Conservation (phyloP, 495 filamentous ascomycete genomes). For the Aspergillus biplanus region DNA sequence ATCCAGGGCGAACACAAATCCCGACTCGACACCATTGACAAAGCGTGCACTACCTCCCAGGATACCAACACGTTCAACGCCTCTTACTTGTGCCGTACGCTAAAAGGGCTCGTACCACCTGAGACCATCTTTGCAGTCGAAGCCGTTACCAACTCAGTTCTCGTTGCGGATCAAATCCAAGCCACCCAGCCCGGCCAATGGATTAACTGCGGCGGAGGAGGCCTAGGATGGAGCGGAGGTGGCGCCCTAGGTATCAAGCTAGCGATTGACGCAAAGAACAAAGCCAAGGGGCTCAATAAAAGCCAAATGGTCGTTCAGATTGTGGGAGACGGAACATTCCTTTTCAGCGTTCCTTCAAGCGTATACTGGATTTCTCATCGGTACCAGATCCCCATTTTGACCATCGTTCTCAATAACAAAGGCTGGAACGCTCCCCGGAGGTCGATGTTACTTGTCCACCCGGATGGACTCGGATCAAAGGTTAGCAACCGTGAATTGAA, state of each 20-base stretch:
- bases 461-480: slow-evolving; percentile 74
- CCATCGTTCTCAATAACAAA: slow-evolving; percentile 93
- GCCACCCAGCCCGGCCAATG: slow-evolving; percentile 77
- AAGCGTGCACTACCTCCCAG: too few relatives aligned
- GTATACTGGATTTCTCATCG: slow-evolving; percentile 92
- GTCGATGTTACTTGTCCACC: slow-evolving; percentile 80
- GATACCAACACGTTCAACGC: too few relatives aligned
- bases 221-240: slow-evolving; percentile 94
- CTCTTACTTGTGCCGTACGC: too few relatives aligned
- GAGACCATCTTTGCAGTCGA: slow-evolving; percentile 81
- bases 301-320: slow-evolving; percentile 90
- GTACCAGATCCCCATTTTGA: slow-evolving; percentile 86
- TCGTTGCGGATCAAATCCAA: slow-evolving; percentile 79
- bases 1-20: too few relatives aligned
- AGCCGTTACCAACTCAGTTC: slow-evolving; percentile 79
- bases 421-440: slow-evolving; percentile 87
- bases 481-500: slow-evolving; percentile 86
- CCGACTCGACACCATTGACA: too few relatives aligned
- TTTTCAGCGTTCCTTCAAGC: slow-evolving; percentile 85
- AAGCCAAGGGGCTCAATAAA: slow-evolving; percentile 55
- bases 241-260: slow-evolving; percentile 87
- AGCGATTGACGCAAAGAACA: slow-evolving; percentile 64
- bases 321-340: slow-evolving; percentile 89
- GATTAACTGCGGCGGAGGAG: slow-evolving; percentile 94
- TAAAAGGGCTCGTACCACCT: too few relatives aligned